Conservation (phyloP, 2,329 filamentous ascomycete genomes). For the Microdochium paspali region DNA sequence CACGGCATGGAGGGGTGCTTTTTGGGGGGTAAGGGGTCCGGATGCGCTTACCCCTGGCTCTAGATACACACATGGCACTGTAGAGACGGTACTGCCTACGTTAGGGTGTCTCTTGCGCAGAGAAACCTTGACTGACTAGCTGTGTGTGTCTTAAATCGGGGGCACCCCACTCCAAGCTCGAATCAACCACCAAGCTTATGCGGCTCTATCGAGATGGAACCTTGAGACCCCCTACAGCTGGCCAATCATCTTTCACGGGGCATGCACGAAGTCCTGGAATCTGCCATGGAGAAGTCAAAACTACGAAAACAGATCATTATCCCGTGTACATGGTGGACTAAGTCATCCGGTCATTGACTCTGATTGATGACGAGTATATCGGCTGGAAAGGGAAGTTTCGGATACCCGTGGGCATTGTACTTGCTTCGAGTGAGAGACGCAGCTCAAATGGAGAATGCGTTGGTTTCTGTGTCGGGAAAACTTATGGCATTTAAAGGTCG, state of each 20-base stretch:
- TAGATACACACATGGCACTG: neutral
- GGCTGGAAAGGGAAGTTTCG: neutral
- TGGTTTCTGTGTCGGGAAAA: neutral
- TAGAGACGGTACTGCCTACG: neutral
- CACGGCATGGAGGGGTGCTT: neutral
- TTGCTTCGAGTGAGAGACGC: neutral
- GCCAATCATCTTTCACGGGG: neutral
- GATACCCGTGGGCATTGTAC: neutral
- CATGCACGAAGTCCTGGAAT: neutral
- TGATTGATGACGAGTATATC: slow-evolving; percentile 3
- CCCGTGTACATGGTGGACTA: neutral
- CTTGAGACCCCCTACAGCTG: neutral
- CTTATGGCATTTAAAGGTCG: neutral
- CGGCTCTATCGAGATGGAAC: neutral
- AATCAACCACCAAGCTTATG: neutral
- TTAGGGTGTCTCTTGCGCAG: neutral
- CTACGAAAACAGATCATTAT: neutral
- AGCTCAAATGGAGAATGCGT: neutral
- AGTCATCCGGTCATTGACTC: neutral
- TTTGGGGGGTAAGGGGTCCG: neutral
- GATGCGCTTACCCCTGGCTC: neutral
- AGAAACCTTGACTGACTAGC: neutral
- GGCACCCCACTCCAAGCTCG: neutral
- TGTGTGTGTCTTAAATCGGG: neutral
- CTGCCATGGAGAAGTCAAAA: neutral